Evolutionary conservation across 768 basidiomycete species (phyloP).

Genomic region (Termitomyces sp.): DNA sequence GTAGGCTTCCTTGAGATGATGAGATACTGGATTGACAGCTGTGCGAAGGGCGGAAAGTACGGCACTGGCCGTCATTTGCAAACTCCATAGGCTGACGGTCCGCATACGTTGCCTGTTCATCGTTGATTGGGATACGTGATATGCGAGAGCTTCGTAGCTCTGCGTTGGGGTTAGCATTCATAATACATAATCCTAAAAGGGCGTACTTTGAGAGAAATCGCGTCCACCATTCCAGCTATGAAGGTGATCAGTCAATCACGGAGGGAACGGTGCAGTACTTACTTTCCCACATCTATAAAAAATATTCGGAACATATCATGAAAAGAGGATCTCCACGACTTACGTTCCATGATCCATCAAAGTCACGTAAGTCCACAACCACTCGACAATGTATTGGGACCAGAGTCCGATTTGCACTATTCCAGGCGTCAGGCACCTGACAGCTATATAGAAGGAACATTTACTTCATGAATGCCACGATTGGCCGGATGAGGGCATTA

Average conservation of each 20-base stretch:
- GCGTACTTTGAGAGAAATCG: slow-evolving; percentile 75
- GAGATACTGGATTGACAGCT: slow-evolving; percentile 65
- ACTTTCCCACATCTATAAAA: slow-evolving; percentile 87
- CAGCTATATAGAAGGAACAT: slow-evolving; percentile 19
- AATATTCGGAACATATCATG: slow-evolving; percentile 8
- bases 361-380: slow-evolving; percentile 76
- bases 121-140: slow-evolving; percentile 89
- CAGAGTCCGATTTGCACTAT: slow-evolving; percentile 86
- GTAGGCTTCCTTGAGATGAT: slow-evolving; percentile 40
- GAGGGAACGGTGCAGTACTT: slow-evolving; percentile 8
- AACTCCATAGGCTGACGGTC: slow-evolving; percentile 89
- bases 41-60: slow-evolving; percentile 73
- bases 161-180: slow-evolving; percentile 20
- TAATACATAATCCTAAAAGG: background rate
- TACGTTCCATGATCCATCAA: slow-evolving; percentile 96
- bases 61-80: slow-evolving; percentile 90
- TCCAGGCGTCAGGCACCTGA: slow-evolving; percentile 4
- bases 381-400: slow-evolving; percentile 92
- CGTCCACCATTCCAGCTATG: slow-evolving; percentile 88
- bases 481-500: slow-evolving; percentile 87
- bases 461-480: slow-evolving; percentile 98
- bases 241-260: background rate
- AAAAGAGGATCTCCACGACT: slow-evolving; percentile 23
- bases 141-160: slow-evolving; percentile 89
- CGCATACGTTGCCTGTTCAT: slow-evolving; percentile 81